phyloP scores from a whole-genome alignment of 306 rosid genomes.

The Begonia masoniana region DNA sequence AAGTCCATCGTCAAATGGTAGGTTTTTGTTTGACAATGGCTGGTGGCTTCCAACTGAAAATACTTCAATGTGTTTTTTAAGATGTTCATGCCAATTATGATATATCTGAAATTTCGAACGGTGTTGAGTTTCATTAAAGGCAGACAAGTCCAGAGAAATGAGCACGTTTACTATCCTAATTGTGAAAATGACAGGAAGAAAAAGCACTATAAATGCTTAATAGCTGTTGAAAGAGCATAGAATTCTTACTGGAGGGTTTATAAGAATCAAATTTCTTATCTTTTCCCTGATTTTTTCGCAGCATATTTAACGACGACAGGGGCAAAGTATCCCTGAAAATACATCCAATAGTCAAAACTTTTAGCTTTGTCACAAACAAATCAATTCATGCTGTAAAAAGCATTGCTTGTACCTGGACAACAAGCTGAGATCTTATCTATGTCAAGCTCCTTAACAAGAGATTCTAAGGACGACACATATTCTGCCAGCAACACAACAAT shows the following conservation, averaged over 20 bases:
- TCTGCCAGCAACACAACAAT: constrained; percentile 23
- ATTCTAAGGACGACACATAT: constrained; percentile 58
- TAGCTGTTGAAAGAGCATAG: neutral
- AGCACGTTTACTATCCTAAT: too few relatives aligned
- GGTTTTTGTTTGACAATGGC: too few relatives aligned
- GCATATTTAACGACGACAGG: constrained; percentile 75
- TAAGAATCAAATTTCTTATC: constrained; percentile 46
- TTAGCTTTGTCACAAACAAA: neutral
- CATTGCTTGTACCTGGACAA: constrained; percentile 49
- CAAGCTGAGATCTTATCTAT: constrained; percentile 53
- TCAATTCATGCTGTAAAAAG: neutral
- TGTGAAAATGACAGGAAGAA: neutral
- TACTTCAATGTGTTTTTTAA: too few relatives aligned
- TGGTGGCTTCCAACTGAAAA: too few relatives aligned
- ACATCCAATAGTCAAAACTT: constrained; percentile 10
- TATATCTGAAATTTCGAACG: too few relatives aligned
- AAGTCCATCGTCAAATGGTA: too few relatives aligned
- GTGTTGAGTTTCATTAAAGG: too few relatives aligned
- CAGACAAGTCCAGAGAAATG: too few relatives aligned
- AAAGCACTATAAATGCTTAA: constrained; percentile 2
- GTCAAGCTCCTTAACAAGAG: constrained; percentile 45
- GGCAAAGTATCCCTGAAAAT: constrained; percentile 69
- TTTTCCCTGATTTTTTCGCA: constrained; percentile 51
- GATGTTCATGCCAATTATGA: too few relatives aligned
- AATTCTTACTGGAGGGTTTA: constrained; percentile 69